Conservation (phyloP, 139 green algal species). For the Coelastrella sp. region DNA sequence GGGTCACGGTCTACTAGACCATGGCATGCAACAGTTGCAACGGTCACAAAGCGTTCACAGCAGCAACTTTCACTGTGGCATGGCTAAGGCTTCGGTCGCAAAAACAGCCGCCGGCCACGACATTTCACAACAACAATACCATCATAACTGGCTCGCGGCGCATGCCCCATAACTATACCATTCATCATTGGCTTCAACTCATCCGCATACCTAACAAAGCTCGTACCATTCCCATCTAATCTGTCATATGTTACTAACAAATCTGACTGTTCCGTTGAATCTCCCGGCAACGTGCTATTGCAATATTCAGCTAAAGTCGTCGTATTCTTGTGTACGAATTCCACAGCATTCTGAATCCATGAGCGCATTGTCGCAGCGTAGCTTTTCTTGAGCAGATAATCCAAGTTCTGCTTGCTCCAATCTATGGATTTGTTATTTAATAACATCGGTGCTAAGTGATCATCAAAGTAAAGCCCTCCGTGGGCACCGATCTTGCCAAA, state of each 20-base stretch:
- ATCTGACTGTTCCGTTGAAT: background rate
- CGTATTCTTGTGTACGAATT: background rate
- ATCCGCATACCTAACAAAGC: background rate
- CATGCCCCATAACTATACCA: background rate
- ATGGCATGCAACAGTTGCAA: too few relatives aligned
- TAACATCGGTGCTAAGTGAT: constrained; percentile 57
- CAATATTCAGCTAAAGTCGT: background rate
- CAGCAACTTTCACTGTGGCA: too few relatives aligned
- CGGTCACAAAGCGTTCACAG: too few relatives aligned
- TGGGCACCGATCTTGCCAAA: constrained; percentile 66
- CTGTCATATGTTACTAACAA: background rate
- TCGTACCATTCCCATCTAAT: background rate
- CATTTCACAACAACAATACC: constrained; percentile 21
- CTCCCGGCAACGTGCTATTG: background rate
- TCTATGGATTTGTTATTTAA: constrained; percentile 55
- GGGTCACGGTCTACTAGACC: too few relatives aligned
- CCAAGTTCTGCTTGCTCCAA: constrained; percentile 50
- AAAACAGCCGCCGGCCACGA: constrained; percentile 19
- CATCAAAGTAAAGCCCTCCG: constrained; percentile 59
- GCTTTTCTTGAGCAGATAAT: background rate
- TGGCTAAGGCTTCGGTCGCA: background rate
- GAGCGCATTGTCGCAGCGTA: background rate
- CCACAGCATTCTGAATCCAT: background rate
- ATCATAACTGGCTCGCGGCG: background rate
- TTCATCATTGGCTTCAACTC: constrained; percentile 17